Base-by-base conservation (phyloP, 495 filamentous ascomycete genomes). In the Entonaema liquescens region DNA sequence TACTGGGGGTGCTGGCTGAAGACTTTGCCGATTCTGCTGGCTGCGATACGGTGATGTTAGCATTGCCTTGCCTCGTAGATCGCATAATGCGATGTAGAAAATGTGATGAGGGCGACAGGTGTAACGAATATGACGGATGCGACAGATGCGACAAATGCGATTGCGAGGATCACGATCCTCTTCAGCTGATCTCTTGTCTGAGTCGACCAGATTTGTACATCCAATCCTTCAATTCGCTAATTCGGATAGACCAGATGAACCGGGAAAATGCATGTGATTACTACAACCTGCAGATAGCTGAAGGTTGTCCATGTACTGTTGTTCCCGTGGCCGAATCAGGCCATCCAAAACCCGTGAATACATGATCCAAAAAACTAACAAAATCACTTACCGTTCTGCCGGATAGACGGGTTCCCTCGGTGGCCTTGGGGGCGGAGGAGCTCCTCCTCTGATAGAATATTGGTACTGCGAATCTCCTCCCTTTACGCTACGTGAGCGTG, bases 381-480 rank as follows among this genome's bases (percentile, higher is more conserved):
- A 59, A 57, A 38, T 6, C 19, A 50, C 67, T 68, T 59, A 71
- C 72, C 59, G 59, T 57, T 67, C 62, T n/a, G 67, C 23, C 9
- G 59, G 57, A 49, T 66, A 26, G 9, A 62, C 49, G 44, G 64
- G 44, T 13, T 75, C 68, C 49, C 56, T 73, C 23, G 65, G 36
- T 28, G 67, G 67, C 31, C 67, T 60, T 17, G 42, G 62, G 47
- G 73, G 70, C 52, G 75, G 33, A 50, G 67, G 64, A 12, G 50
- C 25, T 53, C 75, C 75, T 53, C 73, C 75, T 70, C 50, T 67
- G 21, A 77, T 68, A 0, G 70, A 67, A 67, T 77, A 77, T 57
- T 72, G 70, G 56, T 77, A 77, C 53, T 68, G 62, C 33, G 36
- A 54, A 17, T 77, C 74, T 36, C 75, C 75, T 31, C 75, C 75